Evolutionary conservation across 495 filamentous ascomycete genomes (phyloP).

Genomic region (Cetradonia linearis): DNA sequence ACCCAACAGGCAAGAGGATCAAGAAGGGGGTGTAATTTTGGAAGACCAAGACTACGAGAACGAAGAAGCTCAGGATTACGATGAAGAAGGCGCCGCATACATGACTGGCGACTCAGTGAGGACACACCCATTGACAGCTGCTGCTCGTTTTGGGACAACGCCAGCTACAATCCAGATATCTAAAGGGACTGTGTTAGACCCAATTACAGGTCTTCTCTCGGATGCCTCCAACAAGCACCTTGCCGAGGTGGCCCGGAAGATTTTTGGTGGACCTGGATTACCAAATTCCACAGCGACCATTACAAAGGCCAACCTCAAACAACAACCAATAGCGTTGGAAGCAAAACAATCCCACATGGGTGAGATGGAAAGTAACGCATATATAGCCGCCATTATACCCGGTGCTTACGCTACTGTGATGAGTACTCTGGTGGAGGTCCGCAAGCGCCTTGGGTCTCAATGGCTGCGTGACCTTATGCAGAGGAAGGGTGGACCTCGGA

Average conservation of each 20-base stretch:
- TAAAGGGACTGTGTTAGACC: slow-evolving; percentile 50
- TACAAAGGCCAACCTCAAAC: slow-evolving; percentile 41
- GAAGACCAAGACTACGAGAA: slow-evolving; percentile 37
- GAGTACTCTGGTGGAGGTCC: slow-evolving; percentile 68
- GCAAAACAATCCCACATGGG: slow-evolving; percentile 63
- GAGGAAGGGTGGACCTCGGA: slow-evolving; percentile 58
- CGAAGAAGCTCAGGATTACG: slow-evolving; percentile 40
- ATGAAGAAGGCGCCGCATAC: slow-evolving; percentile 26
- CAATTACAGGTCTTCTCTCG: slow-evolving; percentile 54
- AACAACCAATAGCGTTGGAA: slow-evolving; percentile 59
- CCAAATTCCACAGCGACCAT: slow-evolving; percentile 59
- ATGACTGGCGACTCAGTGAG: slow-evolving; percentile 32
- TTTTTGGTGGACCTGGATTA: slow-evolving; percentile 64
- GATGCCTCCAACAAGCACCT: slow-evolving; percentile 65
- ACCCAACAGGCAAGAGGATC: neutral
- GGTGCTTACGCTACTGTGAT: slow-evolving; percentile 65
- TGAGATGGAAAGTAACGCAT: slow-evolving; percentile 82
- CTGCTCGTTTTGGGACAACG: slow-evolving; percentile 53
- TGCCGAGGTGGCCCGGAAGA: slow-evolving; percentile 50
- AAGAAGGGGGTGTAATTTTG: neutral
- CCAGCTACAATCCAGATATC: slow-evolving; percentile 67
- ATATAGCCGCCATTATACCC: slow-evolving; percentile 67
- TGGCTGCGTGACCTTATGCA: slow-evolving; percentile 65
- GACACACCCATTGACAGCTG: slow-evolving; percentile 54
- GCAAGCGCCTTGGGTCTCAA: slow-evolving; percentile 68